Percentiles rank a stretch among this genome's conserved stretches.
Evolutionary conservation across 257 asterid species (phyloP).

Genomic region (Capsicum chinense): DNA sequence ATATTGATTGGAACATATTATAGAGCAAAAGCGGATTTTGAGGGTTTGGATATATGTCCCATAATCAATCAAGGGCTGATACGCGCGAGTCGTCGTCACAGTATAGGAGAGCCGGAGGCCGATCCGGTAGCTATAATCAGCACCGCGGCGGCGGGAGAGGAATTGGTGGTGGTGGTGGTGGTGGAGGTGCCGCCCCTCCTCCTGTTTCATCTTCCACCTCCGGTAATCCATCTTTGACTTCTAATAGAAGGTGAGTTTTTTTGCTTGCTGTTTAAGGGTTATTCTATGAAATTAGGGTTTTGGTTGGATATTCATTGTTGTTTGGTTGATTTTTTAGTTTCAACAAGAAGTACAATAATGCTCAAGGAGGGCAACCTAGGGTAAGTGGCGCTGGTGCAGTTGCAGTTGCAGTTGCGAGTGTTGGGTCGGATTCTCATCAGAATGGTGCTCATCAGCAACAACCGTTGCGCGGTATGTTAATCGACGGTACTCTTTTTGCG

Average conservation of each 20-base stretch:
- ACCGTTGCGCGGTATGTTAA: constrained; percentile 45
- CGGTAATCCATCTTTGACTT: constrained; percentile 32
- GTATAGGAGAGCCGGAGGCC: constrained; percentile 42
- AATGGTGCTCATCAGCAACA: constrained; percentile 65
- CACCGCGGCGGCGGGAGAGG: constrained; percentile 44
- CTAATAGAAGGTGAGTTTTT: constrained; percentile 37
- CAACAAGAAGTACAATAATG: constrained; percentile 59
- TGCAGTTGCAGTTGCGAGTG: constrained; percentile 31
- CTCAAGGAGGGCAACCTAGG: constrained; percentile 60
- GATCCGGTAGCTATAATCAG: constrained; percentile 40
- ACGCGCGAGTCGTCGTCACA: constrained; percentile 51
- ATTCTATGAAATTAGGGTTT: not conserved
- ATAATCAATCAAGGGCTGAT: constrained; percentile 49
- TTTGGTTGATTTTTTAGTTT: constrained; percentile 38
- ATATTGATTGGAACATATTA: not conserved
- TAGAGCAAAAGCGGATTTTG: constrained; percentile 30
- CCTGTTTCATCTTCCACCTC: constrained; percentile 27
- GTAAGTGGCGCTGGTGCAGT: constrained; percentile 40
- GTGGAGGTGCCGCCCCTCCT: constrained; percentile 41
- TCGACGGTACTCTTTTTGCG: not conserved
- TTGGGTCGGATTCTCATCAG: constrained; percentile 51
- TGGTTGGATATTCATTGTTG: not conserved
- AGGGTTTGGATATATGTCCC: constrained; percentile 53
- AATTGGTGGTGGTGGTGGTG: constrained; percentile 44
- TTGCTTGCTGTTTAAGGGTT: constrained; percentile 25